Conservation (phyloP, 768 basidiomycete genomes). For the Rhodotorula taiwanensis region DNA sequence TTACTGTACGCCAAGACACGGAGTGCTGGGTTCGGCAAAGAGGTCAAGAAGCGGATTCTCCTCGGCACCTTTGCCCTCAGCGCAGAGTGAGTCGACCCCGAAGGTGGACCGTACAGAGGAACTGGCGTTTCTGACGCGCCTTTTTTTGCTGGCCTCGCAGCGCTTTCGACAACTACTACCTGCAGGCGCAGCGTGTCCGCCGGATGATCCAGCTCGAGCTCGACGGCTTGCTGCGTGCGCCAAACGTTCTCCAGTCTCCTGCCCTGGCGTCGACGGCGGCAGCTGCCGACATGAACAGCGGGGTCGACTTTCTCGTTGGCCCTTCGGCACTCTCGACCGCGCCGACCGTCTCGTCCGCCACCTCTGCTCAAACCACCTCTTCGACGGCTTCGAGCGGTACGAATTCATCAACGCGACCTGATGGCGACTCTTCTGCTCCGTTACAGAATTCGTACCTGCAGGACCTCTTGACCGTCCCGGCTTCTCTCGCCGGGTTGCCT, state of each 20-base stretch:
- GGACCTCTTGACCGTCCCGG: conserved; percentile 85
- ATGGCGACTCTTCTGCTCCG: conserved; percentile 54
- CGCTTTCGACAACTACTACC: conserved; percentile 95
- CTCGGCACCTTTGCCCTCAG: conserved; percentile 86
- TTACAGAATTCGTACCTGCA: conserved; percentile 58
- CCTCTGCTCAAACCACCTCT: conserved; percentile 73
- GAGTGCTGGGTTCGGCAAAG: conserved; percentile 65
- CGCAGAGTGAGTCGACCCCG: conserved; percentile 82
- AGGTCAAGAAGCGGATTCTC: conserved; percentile 78
- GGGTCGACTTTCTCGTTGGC: conserved; percentile 80
- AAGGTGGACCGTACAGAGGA: no score
- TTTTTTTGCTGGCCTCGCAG: conserved; percentile 50
- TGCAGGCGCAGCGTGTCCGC: conserved; percentile 81
- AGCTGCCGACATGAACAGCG: conserved; percentile 33
- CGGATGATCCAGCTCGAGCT: conserved; percentile 67
- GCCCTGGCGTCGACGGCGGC: neutral
- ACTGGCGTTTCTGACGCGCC: no score
- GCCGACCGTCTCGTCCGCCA: conserved; percentile 51
- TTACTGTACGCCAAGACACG: conserved; percentile 60
- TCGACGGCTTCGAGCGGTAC: conserved; percentile 56
- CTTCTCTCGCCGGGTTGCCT: conserved; percentile 81
- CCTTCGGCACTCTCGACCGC: conserved; percentile 83
- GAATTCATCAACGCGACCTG: no score
- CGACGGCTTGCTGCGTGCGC: conserved; percentile 57
- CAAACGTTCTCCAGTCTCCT: conserved; percentile 48